Conservation (phyloP, 2,329 filamentous ascomycete genomes). For the Sclerotinia spermophila region DNA sequence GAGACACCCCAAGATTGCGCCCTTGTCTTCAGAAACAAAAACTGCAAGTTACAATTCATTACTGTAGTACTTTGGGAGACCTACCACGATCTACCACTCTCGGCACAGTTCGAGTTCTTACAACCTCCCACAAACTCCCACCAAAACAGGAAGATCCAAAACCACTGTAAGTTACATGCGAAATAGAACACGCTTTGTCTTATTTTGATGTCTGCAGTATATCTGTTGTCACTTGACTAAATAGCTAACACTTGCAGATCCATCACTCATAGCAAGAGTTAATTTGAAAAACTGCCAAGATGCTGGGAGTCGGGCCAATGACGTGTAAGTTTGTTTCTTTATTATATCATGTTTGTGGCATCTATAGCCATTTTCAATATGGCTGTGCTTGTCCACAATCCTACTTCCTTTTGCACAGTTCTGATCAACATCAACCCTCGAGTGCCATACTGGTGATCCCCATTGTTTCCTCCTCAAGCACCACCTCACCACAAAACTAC, state of each 20-base stretch:
- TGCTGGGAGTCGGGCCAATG: slow-evolving; percentile 16
- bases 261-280: neutral
- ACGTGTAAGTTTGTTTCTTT: slow-evolving; percentile 4
- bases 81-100: neutral
- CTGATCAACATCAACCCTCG: neutral
- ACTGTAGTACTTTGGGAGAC: neutral
- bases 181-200: neutral
- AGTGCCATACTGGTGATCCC: too few species aligned
- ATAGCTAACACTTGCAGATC: neutral
- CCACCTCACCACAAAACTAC: neutral
- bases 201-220: neutral
- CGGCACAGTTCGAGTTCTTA: neutral
- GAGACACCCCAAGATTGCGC: neutral
- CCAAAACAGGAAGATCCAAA: neutral
- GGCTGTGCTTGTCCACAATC: slow-evolving; percentile 11
- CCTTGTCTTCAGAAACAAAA: neutral
- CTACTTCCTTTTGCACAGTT: neutral
- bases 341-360: neutral
- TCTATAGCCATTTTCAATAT: neutral
- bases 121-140: neutral
- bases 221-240: neutral
- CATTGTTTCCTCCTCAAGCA: neutral
- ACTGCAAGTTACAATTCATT: neutral
- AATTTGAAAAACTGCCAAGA: neutral
- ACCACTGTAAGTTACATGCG: neutral